Percentiles rank a stretch among this genome's conserved stretches.
Conservation (phyloP, 306 rosid genomes). For the Malus orientalis region DNA sequence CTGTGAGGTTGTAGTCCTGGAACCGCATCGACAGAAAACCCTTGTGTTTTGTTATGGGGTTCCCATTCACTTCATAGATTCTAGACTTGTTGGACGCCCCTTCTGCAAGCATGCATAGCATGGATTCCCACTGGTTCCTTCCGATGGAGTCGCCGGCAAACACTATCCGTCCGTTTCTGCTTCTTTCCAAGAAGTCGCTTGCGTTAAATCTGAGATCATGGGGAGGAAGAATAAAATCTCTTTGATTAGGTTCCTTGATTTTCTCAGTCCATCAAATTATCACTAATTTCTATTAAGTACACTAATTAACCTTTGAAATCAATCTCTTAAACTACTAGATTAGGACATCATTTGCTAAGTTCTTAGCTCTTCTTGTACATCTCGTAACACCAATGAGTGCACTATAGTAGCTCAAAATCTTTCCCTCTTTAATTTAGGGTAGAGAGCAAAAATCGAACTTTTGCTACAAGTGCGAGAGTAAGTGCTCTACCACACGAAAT, state of each 20-base stretch:
- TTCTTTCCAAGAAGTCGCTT: constrained; percentile 59
- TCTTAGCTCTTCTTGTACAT: too few relatives aligned
- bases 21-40: constrained; percentile 61
- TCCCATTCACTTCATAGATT: constrained; percentile 70
- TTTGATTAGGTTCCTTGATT: not conserved
- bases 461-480: not conserved
- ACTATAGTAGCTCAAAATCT: too few relatives aligned
- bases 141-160: constrained; percentile 88
- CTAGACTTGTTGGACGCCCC: constrained; percentile 53
- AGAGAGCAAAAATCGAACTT: not conserved
- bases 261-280: too few relatives aligned
- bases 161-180: constrained; percentile 69
- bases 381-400: too few relatives aligned
- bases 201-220: constrained; percentile 61
- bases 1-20: constrained; percentile 61
- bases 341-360: too few relatives aligned
- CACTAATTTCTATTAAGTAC: too few relatives aligned
- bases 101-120: constrained; percentile 67
- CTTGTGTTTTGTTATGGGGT: constrained; percentile 73
- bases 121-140: constrained; percentile 92
- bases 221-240: not conserved
- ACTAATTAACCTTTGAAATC: too few relatives aligned
- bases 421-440: not conserved
- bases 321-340: too few relatives aligned
- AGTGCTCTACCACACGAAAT: not conserved